Evolutionary conservation across 148 eudicot species (phyloP), one percentile per base, ranked within the genome.

Genomic region (Rhododendron williamsianum): DNA sequence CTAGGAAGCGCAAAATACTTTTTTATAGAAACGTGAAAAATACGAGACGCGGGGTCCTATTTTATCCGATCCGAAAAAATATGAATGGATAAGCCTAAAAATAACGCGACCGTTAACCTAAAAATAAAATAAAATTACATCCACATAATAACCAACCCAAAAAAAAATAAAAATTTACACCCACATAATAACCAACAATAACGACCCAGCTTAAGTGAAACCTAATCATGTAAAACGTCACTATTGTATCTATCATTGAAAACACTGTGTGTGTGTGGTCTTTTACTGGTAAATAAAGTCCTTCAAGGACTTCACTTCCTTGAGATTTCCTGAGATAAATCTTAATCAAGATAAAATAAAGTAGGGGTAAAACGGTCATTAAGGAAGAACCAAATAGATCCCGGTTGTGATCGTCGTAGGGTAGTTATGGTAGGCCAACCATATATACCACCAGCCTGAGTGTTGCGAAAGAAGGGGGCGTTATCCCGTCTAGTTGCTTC

Each of bases 341-440:
- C 13, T 83, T 27, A 69, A 27, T 18, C 49, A 69, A 21, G 41
- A 25, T 13, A 78, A 5, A 6, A 1, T 18, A 10, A 3, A 33
- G 2, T 0, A 25, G 3, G 33, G 56, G 5, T 30, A 3, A 43
- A 83, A 27, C 5, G 23, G 54, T 30, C 8, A 38, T 18, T 83
- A 71, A 48, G 65, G 8, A 25, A 25, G 46, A 33, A 48, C 3
- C 18, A 30, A 21, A 48, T 48, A 73, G 27, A 49, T 83, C 4
- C 27, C 69, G 13, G 74, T 58, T 9, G 45, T 48, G 19, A 27
- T n/a, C 2, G 3, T 58, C 11, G 9, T 63, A 11, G 43, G 84
- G 48, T 81, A 36, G 27, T 81, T 56, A 56, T 54, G 83, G 84
- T 41, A 41, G n/a, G n/a, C n/a, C n/a, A n/a, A n/a, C n/a, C n/a